phyloP scores from a whole-genome alignment of 257 asterid genomes.

The Nyctanthes arbortristis region DNA sequence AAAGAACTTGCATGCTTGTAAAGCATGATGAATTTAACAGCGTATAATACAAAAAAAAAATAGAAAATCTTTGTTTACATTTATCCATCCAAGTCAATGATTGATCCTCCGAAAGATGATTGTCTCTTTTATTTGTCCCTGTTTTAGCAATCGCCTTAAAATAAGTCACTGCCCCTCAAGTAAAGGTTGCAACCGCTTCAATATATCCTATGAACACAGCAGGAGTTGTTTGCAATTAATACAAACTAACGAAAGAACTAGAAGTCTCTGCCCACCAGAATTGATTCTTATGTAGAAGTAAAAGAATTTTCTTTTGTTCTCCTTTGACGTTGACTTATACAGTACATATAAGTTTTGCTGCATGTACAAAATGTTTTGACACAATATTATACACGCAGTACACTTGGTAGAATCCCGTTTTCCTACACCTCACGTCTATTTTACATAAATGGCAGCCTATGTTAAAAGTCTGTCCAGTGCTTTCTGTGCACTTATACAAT shows the following conservation, averaged over 20 bases:
- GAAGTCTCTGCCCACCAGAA: neutral
- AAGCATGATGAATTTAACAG: neutral
- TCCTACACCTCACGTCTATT: no score
- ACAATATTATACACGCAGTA: no score
- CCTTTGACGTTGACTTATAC: neutral
- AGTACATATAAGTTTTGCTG: no score
- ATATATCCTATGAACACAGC: neutral
- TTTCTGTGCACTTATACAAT: slow-evolving; percentile 1
- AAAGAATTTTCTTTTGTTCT: neutral
- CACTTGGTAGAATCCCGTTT: no score
- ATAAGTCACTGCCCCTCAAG: neutral
- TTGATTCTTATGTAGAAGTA: neutral
- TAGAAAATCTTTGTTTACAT: neutral
- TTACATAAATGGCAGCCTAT: no score
- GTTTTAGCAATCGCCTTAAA: neutral
- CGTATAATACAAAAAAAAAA: no score
- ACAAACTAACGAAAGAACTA: neutral
- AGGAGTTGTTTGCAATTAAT: neutral
- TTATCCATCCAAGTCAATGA: neutral
- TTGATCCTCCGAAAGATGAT: neutral
- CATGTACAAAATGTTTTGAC: no score
- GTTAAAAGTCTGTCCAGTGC: no score
- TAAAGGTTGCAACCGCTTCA: neutral
- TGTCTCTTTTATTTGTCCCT: neutral
- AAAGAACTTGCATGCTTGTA: no score